Evolutionary conservation across 2,329 filamentous ascomycete species (phyloP).

Genomic region (Cryoendolithus antarcticus): DNA sequence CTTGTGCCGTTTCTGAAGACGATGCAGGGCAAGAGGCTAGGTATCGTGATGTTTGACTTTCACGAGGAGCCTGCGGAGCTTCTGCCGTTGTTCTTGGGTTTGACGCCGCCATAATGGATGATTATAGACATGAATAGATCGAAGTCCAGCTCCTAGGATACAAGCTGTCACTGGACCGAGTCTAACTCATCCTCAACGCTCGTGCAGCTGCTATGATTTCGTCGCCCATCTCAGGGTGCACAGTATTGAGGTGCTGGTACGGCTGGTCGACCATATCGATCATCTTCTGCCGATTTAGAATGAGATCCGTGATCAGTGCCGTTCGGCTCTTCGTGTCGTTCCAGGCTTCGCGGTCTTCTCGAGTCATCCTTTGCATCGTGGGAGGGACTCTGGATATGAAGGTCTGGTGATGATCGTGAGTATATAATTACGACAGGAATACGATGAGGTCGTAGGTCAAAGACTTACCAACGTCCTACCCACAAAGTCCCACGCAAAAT

Average conservation of each 20-base stretch:
- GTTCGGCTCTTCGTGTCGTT: background rate
- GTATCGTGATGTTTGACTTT: constrained; percentile 42
- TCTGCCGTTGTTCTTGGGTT: constrained; percentile 28
- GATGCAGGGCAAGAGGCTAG: constrained; percentile 31
- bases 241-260: too few relatives aligned
- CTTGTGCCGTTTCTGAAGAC: constrained; percentile 26
- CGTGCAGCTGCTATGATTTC: too few relatives aligned
- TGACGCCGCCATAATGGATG: constrained; percentile 2
- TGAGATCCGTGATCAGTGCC: background rate
- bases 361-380: background rate
- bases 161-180: too few relatives aligned
- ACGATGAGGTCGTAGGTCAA: background rate
- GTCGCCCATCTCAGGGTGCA: too few relatives aligned
- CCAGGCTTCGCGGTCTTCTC: background rate
- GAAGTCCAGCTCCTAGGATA: too few relatives aligned
- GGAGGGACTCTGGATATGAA: background rate
- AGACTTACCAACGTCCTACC: background rate
- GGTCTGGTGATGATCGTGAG: background rate
- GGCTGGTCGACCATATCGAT: background rate
- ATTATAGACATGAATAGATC: too few relatives aligned
- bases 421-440: background rate
- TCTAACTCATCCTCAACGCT: too few relatives aligned
- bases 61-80: constrained; percentile 33
- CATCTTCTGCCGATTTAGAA: background rate
- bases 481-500: constrained; percentile 1